Conservation (phyloP, 2,329 filamentous ascomycete species). For the Fusarium fujikuroi region DNA sequence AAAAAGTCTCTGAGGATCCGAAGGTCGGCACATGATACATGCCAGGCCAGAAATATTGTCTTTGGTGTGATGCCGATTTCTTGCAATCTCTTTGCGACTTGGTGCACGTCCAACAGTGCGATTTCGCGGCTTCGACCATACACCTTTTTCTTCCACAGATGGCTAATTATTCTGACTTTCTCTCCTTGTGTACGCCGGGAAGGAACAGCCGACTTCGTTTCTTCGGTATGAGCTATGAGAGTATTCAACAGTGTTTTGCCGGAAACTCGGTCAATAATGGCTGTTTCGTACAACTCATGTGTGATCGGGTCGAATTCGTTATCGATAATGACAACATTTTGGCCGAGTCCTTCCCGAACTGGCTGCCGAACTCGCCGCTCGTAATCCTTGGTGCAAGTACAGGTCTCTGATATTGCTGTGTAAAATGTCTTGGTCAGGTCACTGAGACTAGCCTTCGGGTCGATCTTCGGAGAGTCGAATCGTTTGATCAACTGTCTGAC, state of each 20-base stretch:
- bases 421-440: no score
- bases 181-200: background rate
- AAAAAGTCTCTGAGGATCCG: background rate
- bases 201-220: background rate
- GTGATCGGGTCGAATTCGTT: background rate
- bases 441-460: background rate
- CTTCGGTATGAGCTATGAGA: background rate
- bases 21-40: background rate
- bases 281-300: background rate
- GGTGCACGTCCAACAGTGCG: background rate
- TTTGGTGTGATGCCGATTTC: background rate
- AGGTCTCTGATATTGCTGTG: no score
- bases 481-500: background rate
- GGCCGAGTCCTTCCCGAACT: no score
- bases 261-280: background rate
- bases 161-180: background rate
- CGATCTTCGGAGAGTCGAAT: background rate
- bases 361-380: background rate
- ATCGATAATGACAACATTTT: background rate
- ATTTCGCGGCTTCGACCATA: background rate
- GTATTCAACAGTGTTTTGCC: background rate
- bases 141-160: background rate
- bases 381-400: background rate
- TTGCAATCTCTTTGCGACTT: background rate
- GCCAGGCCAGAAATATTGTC: background rate